Base-by-base conservation (phyloP, 108 stramenopile genomes). In the Nitzschia sp. region DNA sequence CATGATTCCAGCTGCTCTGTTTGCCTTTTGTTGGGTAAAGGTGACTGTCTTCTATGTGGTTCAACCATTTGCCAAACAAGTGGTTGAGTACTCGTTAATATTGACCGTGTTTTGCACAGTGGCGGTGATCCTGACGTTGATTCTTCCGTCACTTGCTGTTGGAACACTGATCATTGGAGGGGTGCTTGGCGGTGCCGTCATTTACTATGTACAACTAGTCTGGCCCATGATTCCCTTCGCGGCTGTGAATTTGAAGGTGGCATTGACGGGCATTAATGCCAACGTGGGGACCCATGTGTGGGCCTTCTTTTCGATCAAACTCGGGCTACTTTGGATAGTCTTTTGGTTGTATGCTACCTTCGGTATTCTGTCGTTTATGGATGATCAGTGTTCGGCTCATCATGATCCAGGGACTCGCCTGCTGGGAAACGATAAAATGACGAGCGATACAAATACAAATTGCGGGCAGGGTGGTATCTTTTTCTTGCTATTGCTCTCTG, bases 201-300 rank as follows among this genome's bases (percentile, higher is more conserved):
- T 61, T 2, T 19, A 55, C 32, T 77, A 77, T 49, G 64, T 59
- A n/a, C 45, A 28, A 19, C 31, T 23, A 5, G 82, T 95, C 0
- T 79, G 87, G 82, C 54, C 66, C n/a, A 66, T 69, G 3, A 85
- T 95, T 53, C 90, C 90, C 17, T 92, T 85, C 72, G 90, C 93
- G 13, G 83, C 90, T 1, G 56, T 83, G 25, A 95, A 84, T 62
- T 67, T 95, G 30, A 76, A 64, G 36, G 76, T 76, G 11, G 84
- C 78, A 33, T 58, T 86, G 24, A 67, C 70, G 6, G 85, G 84
- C n/a, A 61, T 91, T 15, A 54, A 65, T 36, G 67, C 59, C 53
- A 88, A 93, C 62, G 36, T 79, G n/a, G 91, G 89, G 19, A 57
- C 89, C 17, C 62, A 64, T 36, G 17, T 66, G 29, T 53, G 66